Base-by-base conservation (phyloP, 2,329 filamentous ascomycete species). In the Penicillium fuscoglaucum region DNA sequence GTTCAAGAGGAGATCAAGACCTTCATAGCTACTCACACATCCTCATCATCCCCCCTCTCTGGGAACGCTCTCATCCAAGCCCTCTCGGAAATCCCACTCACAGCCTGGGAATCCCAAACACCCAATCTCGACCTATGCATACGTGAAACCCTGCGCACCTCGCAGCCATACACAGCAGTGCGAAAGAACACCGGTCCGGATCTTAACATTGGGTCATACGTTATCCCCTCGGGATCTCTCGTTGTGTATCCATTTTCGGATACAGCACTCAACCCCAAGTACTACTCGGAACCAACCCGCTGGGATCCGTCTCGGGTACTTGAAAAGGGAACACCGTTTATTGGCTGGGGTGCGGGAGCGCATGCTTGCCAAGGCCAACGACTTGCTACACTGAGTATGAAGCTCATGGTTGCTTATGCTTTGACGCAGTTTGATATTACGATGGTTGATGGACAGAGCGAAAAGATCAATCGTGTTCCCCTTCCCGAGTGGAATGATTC, bases 301-400 rank as follows among this genome's bases (percentile, higher is more conserved):
- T 61, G 59, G 59, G 39, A 61, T 24, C 59, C 59, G 5, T 51
- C 57, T 35, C 59, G 59, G 15, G 43, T n/a, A 15, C n/a, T 41
- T 19, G 28, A 15, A 15, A 54, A 46, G 8, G 55, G 48, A 17
- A 37, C 31, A 10, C 40, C 51, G 1, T 60, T 53, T 6, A 45
- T 60, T 26, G 50, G 45, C 12, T 60, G 58, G 58, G 59, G 56
- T n/a, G 47, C 31, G 6, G 59, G 59, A 8, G 49, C 41, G 15
- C 57, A 60, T 33, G 40, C 46, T 6, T 61, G 59, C 45, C 56
- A 61, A 35, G 59, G 59, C 8, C 59, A 61, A 19, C 51, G 59
- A 41, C 59, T 61, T 45, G 59, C 51, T 13, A 52, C 48, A 1
- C 41, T 61, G 47, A 61, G 19, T 6, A 45, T 61, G 51, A 61